Evolutionary conservation across 345 rosid species (phyloP), one percentile per base, ranked within the genome.

Genomic region (Turritis glabra): DNA sequence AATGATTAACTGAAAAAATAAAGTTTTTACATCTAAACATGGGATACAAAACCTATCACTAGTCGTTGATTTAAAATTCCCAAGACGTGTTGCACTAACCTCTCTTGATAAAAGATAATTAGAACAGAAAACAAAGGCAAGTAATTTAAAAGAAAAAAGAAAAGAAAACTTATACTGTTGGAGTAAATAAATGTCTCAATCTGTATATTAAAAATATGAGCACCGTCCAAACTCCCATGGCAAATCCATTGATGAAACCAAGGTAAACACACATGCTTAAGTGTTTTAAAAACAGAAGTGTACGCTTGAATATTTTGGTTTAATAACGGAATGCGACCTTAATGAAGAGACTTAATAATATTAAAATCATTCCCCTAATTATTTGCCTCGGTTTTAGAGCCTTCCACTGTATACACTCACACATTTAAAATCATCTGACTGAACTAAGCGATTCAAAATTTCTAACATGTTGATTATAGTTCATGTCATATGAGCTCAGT

Each of bases 181-280:
- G 43, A 57, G 53, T 67, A 47, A 5, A 26, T 19, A 47, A 67
- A 47, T 46, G 71, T 9, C 4, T 17, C 3, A 35, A 47, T 38
- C 25, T 38, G 26, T n/a, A 19, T 7, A 30, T 43, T 27, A 7
- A 12, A 61, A 60, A 54, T 37, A 21, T 65, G 59, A 4, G 10
- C 79, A 67, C 73, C 21, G 62, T 40, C 79, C 74, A 75, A 75
- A 75, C 63, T 75, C 18, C 55, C 47, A 67, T 67, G 74, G 67
- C 63, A 29, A 75, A 50, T 75, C 41, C n/a, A 68, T 43, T 75
- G 79, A 67, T 5, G 50, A 76, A 69, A 69, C 70, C 79, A 69
- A 76, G 67, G 79, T 69, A 40, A 59, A 67, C 40, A 61, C 74
- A 76, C 79, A 76, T 76, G 79, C 75, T 52, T n/a, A 7, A 30